Evolutionary conservation across 345 rosid genomes (phyloP).

Genomic region (Euphorbia peplus): DNA sequence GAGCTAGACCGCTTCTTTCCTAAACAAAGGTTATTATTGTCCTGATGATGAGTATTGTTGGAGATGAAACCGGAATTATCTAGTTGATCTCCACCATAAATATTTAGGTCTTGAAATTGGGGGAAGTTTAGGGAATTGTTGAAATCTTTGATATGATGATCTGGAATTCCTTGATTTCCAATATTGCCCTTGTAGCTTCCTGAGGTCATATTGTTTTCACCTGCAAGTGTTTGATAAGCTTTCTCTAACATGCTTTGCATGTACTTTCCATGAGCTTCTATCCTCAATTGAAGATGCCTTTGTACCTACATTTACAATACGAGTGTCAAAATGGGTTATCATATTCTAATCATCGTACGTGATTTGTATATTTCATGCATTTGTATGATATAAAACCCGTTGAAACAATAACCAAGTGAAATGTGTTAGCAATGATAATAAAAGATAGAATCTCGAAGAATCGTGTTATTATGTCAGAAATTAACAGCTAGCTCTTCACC

Average conservation of each 20-base stretch:
- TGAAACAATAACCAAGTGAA: too few species aligned
- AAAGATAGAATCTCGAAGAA: too few species aligned
- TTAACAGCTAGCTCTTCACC: too few species aligned
- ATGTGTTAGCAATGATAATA: too few species aligned
- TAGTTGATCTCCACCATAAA: constrained; percentile 58
- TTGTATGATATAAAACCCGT: too few species aligned
- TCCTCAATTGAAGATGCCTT: constrained; percentile 91
- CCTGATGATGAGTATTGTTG: constrained; percentile 37
- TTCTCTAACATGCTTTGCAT: constrained; percentile 95
- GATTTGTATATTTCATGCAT: too few species aligned
- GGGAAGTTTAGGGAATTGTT: constrained; percentile 67
- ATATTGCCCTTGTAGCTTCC: constrained; percentile 47
- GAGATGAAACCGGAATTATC: constrained; percentile 42
- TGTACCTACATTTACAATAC: constrained; percentile 65
- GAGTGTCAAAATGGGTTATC: too few species aligned
- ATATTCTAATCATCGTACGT: too few species aligned
- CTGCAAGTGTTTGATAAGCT: constrained; percentile 90
- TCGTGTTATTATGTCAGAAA: too few species aligned
- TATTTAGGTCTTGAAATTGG: constrained; percentile 87
- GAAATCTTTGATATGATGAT: constrained; percentile 39
- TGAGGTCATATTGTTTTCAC: constrained; percentile 58
- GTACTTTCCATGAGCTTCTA: constrained; percentile 98
- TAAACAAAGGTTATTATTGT: constrained; percentile 42
- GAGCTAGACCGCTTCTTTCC: constrained; percentile 71
- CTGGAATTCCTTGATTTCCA: constrained; percentile 43